A percentile compares a stretch with the other conserved stretches of the same genome.
Conservation (phyloP, 1,284 basidiomycete genomes). For the Papiliotrema laurentii region DNA sequence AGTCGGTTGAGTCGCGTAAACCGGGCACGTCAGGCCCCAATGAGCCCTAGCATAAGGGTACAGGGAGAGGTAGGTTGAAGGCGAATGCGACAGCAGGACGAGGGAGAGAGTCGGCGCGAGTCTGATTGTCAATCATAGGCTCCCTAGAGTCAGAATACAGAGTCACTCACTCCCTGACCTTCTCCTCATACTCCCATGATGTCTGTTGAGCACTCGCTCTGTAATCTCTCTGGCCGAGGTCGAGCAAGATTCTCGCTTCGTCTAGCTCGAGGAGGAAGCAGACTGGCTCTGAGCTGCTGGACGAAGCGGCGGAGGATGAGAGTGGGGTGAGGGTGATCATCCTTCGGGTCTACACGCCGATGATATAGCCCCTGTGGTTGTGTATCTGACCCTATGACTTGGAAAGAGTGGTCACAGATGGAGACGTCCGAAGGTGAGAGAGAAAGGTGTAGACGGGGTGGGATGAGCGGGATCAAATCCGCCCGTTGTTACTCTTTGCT, state of each 20-base stretch:
- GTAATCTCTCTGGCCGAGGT: slow-evolving; percentile 65
- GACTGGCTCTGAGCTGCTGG: slow-evolving; percentile 53
- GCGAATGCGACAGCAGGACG: slow-evolving; percentile 77
- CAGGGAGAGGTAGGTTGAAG: slow-evolving; percentile 79
- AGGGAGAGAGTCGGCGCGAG: slow-evolving; percentile 63
- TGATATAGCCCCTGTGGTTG: not conserved
- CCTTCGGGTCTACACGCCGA: not conserved
- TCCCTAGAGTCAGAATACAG: not conserved
- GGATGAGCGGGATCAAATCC: too few species aligned
- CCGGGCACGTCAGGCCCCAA: slow-evolving; percentile 83
- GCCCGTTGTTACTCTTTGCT: too few species aligned
- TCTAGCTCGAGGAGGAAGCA: slow-evolving; percentile 88
- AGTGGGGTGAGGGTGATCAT: slow-evolving; percentile 94
- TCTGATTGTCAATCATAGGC: slow-evolving; percentile 53
- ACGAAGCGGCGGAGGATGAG: slow-evolving; percentile 69
- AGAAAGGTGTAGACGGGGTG: too few species aligned
- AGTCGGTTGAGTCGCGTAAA: slow-evolving; percentile 94
- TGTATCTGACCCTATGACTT: too few species aligned
- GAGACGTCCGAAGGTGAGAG: too few species aligned
- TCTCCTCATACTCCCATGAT: slow-evolving; percentile 46
- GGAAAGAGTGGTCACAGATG: too few species aligned
- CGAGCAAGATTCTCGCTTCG: slow-evolving; percentile 86
- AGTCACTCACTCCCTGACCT: slow-evolving; percentile 45
- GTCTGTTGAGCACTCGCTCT: slow-evolving; percentile 25
- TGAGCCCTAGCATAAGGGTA: slow-evolving; percentile 85